Conservation (phyloP, 2,329 filamentous ascomycete genomes). For the Volutella citrinella region DNA sequence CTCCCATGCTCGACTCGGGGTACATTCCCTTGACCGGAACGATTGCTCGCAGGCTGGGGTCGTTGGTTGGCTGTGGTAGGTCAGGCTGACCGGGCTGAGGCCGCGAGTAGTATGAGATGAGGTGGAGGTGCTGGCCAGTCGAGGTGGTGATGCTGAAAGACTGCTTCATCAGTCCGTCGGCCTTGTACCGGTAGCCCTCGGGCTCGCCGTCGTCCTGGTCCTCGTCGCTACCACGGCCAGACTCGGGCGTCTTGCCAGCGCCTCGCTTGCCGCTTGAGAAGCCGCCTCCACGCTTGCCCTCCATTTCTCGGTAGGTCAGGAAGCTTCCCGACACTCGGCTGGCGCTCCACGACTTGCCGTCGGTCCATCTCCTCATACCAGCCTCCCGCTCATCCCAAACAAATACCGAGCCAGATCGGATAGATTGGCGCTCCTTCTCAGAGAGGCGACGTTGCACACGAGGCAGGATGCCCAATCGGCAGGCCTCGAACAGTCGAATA, state of each 20-base stretch:
- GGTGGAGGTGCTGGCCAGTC: slow-evolving; percentile 81
- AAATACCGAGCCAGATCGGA: slow-evolving; percentile 94
- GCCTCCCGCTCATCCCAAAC: slow-evolving; percentile 99
- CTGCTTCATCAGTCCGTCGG: slow-evolving; percentile 97
- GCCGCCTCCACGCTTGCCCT: slow-evolving; percentile 86
- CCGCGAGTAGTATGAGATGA: slow-evolving; percentile 95
- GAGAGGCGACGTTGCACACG: slow-evolving; percentile 90
- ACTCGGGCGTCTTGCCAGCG: slow-evolving; percentile 78
- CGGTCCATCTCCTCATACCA: slow-evolving; percentile 97
- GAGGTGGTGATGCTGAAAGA: slow-evolving; percentile 98
- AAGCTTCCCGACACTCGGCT: slow-evolving; percentile 97
- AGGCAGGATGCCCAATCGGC: slow-evolving; percentile 81
- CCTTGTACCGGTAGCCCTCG: slow-evolving; percentile 92
- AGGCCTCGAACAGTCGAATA: slow-evolving; percentile 98
- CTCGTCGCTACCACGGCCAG: slow-evolving; percentile 76
- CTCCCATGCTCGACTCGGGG: slow-evolving; percentile 89
- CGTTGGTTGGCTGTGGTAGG: slow-evolving; percentile 76
- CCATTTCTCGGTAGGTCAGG: slow-evolving; percentile 96
- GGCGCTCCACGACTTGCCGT: slow-evolving; percentile 98
- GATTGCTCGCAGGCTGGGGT: slow-evolving; percentile 77
- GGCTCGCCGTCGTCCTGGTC: slow-evolving; percentile 82
- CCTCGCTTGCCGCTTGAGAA: slow-evolving; percentile 60
- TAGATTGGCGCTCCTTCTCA: slow-evolving; percentile 95
- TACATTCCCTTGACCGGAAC: slow-evolving; percentile 92
- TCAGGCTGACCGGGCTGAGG: slow-evolving; percentile 70